Evolutionary conservation across 2,329 filamentous ascomycete species (phyloP).

Genomic region (Apiospora koreana): DNA sequence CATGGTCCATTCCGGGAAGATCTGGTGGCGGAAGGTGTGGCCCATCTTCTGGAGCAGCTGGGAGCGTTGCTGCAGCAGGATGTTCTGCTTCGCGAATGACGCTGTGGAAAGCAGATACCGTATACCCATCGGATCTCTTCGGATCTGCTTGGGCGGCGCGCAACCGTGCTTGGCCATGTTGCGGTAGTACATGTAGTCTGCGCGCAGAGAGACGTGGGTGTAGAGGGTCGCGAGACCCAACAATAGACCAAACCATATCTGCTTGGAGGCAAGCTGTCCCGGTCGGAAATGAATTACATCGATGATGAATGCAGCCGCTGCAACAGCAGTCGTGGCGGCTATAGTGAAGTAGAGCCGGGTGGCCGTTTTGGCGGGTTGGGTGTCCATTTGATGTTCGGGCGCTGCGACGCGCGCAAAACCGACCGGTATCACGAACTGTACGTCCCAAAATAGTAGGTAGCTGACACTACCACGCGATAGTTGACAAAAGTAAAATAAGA

Average conservation of each 20-base stretch:
- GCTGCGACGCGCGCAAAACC: not conserved
- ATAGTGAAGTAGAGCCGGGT: not conserved
- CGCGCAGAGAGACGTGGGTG: not conserved
- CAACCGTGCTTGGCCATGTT: not conserved
- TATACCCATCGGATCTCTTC: conserved; percentile 25
- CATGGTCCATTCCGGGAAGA: conserved; percentile 22
- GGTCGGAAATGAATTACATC: not conserved
- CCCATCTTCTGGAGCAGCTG: conserved; percentile 18
- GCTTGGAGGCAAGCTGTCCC: not conserved
- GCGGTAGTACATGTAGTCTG: not conserved
- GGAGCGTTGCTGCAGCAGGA: conserved; percentile 21
- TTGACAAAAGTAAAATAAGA: no score
- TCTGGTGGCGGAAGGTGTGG: conserved; percentile 26
- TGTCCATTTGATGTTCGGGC: not conserved
- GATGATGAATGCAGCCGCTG: not conserved
- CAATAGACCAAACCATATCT: not conserved
- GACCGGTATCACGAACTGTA: not conserved
- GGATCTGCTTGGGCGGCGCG: conserved; percentile 14
- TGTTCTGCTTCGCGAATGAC: conserved; percentile 16
- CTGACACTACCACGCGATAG: not conserved
- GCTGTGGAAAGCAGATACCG: conserved; percentile 26
- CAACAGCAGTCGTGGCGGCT: not conserved
- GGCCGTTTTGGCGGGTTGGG: not conserved
- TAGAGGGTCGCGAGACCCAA: not conserved
- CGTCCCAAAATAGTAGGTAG: not conserved